Evolutionary conservation across 2,329 filamentous ascomycete species (phyloP), one percentile per base, ranked within the genome.

Genomic region (Colletotrichum sp.): DNA sequence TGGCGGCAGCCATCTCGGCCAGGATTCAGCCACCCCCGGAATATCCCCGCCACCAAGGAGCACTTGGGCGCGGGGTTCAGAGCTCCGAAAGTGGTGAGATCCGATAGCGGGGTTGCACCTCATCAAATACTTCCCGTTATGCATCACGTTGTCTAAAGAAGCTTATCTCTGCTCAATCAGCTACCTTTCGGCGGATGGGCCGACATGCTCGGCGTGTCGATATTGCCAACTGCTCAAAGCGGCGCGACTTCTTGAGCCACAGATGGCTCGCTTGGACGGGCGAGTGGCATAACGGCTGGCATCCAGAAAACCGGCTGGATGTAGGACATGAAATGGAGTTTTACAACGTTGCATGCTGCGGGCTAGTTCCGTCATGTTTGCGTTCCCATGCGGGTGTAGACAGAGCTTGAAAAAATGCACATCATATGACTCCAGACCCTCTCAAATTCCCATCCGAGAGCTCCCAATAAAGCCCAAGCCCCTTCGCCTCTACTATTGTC

Each of bases 11-110:
- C 6, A 27, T 30, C 18, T 64, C 30, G 36, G 52, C 71, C 15
- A 25, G 71, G 66, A 60, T 60, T 28, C 55, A 74, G 71, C 71
- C 66, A 65, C 36, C 30, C 39, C 66, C 56, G 30, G 56, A 32
- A n/a, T 62, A 69, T 16, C 43, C 16, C 70, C 39, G 58, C 43
- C 39, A 32, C 27, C 30, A 5, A 2, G 39, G 18, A 58, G 10
- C 58, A 36, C 6, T 8, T 34, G 34, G 60, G 70, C 66, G 66
- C 58, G 66, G 71, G 66, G 66, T 65, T 43, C 58, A 70, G 58
- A 56, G 30, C 60, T 74, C 71, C 71, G 71, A 70, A 8, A 12
- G 25, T 48, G 32, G 12, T 56, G 9, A 56, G 62, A n/a, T 5
- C 12, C 15, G 66, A 74, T 30, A 52, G 32, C 6, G 32, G 58